Base-by-base conservation (phyloP, 345 rosid species). In the Brassica nigra region DNA sequence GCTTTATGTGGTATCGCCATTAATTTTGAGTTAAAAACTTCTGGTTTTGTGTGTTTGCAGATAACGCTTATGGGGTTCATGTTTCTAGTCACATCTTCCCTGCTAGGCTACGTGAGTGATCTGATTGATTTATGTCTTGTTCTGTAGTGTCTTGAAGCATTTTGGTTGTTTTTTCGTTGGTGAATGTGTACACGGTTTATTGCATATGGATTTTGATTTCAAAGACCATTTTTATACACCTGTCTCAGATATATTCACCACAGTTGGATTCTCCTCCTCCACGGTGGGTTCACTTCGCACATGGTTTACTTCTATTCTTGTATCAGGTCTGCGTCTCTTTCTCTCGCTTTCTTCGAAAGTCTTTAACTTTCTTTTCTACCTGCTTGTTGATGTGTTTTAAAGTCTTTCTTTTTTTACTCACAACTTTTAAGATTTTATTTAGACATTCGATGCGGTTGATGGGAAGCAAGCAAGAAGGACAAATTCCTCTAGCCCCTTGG, bases 361-460 rank as follows among this genome's bases (percentile, higher is more conserved):
- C 11, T 4, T 3, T 3, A 11, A 8, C 62, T 28, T 36, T 44
- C 31, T 18, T 62, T 18, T 52, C 5, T 62, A 39, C 2, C 15
- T 55, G 68, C 23, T 30, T 63, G 72, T 54, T 61, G 5, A 62
- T 5, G 47, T 62, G 30, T 23, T 68, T 67, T 62, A 31, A 55
- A 11, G 5, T 18, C 8, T 57, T 39, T 18, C 8, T 57, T 39
- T 33, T 37, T 33, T 18, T n/a, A 10, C 29, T 81, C 36, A 62
- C 23, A 62, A 42, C 1, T 37, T 73, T 15, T 4, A 70, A 75
- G 42, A 31, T 72, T 55, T 62, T 18, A 8, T 59, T 59, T 33
- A 95, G 99, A 95, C 99, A 62, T 95, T 95, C 54, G 99, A 95
- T 89, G 98, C 98, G 70, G 97, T 95, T 83, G 99, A 93, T 82